These are phyloP conservation scores for Pythium biforme DNA, from an alignment of 352 stramenopile genomes.

Conservation along the genomic window DNA sequence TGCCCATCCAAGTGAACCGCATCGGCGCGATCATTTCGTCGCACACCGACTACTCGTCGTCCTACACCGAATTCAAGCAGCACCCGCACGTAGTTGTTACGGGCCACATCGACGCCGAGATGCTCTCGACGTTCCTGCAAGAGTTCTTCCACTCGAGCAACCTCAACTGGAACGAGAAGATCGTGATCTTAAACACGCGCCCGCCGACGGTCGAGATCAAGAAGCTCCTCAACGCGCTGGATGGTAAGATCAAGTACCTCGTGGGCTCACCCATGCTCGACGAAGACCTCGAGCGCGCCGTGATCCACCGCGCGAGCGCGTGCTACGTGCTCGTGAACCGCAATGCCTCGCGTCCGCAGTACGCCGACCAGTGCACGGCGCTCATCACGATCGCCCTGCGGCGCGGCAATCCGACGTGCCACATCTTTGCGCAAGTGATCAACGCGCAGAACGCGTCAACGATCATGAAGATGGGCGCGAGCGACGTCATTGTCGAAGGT, in stretches of 20 bases:
- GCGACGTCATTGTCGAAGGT: constrained; percentile 63
- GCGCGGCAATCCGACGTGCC: constrained; percentile 61
- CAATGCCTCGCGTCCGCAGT: constrained; percentile 44
- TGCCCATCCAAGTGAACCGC: constrained; percentile 75
- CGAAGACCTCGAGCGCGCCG: constrained; percentile 64
- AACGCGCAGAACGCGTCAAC: constrained; percentile 59
- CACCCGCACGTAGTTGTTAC: constrained; percentile 77
- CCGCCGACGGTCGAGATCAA: constrained; percentile 66
- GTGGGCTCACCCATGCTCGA: constrained; percentile 79
- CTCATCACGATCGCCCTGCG: constrained; percentile 77
- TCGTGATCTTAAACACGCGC: constrained; percentile 71
- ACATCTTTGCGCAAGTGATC: constrained; percentile 80
- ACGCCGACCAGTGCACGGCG: constrained; percentile 66
- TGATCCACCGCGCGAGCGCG: constrained; percentile 47
- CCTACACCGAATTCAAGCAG: constrained; percentile 67
- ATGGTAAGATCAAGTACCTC: constrained; percentile 83
- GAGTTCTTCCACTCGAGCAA: constrained; percentile 88
- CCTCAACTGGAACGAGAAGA: constrained; percentile 79
- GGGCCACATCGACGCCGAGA: constrained; percentile 65
- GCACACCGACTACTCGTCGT: constrained; percentile 76
- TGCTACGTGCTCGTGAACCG: constrained; percentile 77
- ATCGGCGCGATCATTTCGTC: constrained; percentile 78
- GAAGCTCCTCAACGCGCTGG: constrained; percentile 70
- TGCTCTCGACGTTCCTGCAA: constrained; percentile 64
- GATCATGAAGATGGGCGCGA: constrained; percentile 74